Base-by-base conservation (phyloP, 495 filamentous ascomycete genomes). In the Chaetomium cochliodes region DNA sequence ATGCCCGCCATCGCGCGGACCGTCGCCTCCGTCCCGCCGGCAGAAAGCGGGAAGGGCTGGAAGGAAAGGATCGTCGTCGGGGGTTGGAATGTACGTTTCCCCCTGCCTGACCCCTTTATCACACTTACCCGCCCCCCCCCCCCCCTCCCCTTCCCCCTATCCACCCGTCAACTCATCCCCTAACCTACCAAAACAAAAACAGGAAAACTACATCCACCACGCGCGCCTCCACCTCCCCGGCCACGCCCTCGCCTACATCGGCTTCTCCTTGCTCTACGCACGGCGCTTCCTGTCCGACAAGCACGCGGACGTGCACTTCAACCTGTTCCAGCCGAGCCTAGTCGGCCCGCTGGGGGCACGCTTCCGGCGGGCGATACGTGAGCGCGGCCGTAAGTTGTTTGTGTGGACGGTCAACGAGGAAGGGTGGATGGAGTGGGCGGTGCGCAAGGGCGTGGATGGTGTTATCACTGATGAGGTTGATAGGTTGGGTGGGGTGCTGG, bases 391-490 rank as follows among this genome's bases (percentile, higher is more conserved):
- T 22, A 79, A 81, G 15, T 74, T 97, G 9, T 89, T 86, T 69
- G 78, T 85, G 1, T 98, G 93, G 93, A 97, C 93, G 0, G 90
- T 96, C 23, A 96, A 97, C 67, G 84, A 87, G 4, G 82, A 83
- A 58, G 73, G 76, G 15, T 79, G 84, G 71, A 62, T 62, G 59
- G 49, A 52, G 33, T 62, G 59, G 83, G 53, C n/a, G 15, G 77
- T 84, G 28, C 57, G 67, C 8, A 76, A 80, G 53, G 75, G 74
- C 13, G 73, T 84, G 11, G 80, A 84, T 54, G 85, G 85, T 30
- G 84, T 82, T 39, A 77, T 82, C 30, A 86, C 85, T 16, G 86
- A 89, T 62, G 78, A 87, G 50, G 85, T 84, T 0, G 76, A 73
- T 61, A 50, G 70, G 59, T 83, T 79, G 62, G 64, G 75, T 26